Conservation (phyloP, 1,139 yeast species). For the Wickerhamiella infanticola region DNA sequence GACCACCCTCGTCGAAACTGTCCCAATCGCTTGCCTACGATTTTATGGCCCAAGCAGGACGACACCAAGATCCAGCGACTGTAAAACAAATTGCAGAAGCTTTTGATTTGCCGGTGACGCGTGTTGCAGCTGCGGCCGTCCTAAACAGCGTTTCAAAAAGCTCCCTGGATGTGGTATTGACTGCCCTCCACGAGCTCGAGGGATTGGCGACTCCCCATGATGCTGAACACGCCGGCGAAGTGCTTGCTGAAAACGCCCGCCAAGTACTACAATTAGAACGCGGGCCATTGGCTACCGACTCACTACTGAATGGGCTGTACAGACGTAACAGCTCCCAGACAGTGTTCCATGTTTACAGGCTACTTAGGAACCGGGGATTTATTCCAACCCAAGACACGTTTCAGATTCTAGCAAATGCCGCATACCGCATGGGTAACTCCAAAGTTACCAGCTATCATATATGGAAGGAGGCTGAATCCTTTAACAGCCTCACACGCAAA, state of each 20-base stretch:
- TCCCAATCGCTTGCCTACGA: not conserved
- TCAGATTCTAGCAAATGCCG: conserved; percentile 17
- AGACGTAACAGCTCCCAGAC: conserved; percentile 9
- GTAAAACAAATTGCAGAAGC: conserved; percentile 1
- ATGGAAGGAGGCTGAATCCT: conserved; percentile 14
- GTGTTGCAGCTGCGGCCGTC: conserved; percentile 7
- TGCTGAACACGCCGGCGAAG: conserved; percentile 1
- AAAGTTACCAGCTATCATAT: conserved; percentile 19
- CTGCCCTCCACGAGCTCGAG: not conserved
- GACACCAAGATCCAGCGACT: conserved; percentile 3
- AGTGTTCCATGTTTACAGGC: conserved; percentile 16
- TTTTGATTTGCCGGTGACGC: conserved; percentile 2
- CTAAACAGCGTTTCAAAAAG: conserved; percentile 3
- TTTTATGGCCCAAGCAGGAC: conserved; percentile 6
- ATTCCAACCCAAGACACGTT: conserved; percentile 17
- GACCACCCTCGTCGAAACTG: not conserved
- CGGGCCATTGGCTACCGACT: conserved; percentile 5
- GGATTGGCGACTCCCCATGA: not conserved
- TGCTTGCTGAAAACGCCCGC: not conserved
- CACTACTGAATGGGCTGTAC: conserved; percentile 9
- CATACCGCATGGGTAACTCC: conserved; percentile 19
- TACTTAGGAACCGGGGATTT: conserved; percentile 7
- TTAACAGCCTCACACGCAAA: conserved; percentile 12
- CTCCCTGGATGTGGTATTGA: not conserved
- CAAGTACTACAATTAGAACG: not conserved